Evolutionary conservation across 2,329 filamentous ascomycete species (phyloP).

Genomic region (Xylaria sp.): DNA sequence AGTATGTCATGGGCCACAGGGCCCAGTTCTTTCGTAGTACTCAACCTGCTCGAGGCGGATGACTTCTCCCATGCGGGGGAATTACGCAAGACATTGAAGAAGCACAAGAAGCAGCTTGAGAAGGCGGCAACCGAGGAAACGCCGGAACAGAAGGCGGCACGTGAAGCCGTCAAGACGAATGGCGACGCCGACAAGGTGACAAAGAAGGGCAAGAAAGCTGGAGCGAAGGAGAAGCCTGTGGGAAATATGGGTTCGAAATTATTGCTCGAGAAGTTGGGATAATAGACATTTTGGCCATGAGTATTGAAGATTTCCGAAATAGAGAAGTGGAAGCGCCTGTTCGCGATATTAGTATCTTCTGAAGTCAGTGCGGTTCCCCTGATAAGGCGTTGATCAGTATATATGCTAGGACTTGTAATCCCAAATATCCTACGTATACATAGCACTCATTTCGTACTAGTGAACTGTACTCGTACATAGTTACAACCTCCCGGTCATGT

Average conservation of each 20-base stretch:
- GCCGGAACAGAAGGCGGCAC: conserved; percentile 61
- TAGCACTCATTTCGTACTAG: not conserved
- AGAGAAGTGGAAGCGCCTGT: conserved; percentile 20
- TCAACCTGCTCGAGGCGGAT: conserved; percentile 80
- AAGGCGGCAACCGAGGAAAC: conserved; percentile 71
- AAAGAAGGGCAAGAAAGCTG: conserved; percentile 56
- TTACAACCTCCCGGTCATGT: not conserved
- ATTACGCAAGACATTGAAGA: conserved; percentile 75
- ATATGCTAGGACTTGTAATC: not conserved
- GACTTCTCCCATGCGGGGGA: conserved; percentile 74
- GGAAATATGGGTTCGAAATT: conserved; percentile 72
- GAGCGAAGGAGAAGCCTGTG: conserved; percentile 53
- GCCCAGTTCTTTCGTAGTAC: conserved; percentile 84
- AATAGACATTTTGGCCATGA: conserved; percentile 19
- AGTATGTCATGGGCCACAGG: conserved; percentile 87
- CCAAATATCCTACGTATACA: not conserved
- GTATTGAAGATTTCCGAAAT: conserved; percentile 2
- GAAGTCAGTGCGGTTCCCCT: not conserved
- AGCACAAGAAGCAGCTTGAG: conserved; percentile 76
- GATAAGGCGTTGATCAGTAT: not conserved
- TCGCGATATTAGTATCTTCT: conserved; percentile 12
- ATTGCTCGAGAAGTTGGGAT: conserved; percentile 65
- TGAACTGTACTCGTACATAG: not conserved
- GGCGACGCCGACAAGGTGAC: conserved; percentile 52
- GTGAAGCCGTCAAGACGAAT: conserved; percentile 61